Evolutionary conservation across 352 stramenopile genomes (phyloP).

Genomic region (Pythium brachiatum): DNA sequence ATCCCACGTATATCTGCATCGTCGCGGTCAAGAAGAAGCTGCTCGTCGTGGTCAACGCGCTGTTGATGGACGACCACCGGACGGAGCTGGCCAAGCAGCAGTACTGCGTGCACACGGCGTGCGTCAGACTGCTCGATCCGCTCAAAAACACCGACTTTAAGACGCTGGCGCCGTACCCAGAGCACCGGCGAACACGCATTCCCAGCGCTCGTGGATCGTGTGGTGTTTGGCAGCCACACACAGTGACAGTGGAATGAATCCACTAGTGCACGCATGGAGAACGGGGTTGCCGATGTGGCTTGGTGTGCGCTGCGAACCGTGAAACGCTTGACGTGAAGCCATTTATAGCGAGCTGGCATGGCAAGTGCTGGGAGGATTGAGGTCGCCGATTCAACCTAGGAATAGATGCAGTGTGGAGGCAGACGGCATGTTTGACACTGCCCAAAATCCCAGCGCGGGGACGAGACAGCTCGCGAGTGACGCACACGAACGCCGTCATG

Average conservation of each 20-base stretch:
- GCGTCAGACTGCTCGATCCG: slow-evolving; percentile 31
- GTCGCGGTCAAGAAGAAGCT: slow-evolving; percentile 78
- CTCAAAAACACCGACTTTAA: slow-evolving; percentile 42
- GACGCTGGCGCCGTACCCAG: slow-evolving; percentile 49
- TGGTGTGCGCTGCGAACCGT: too few relatives aligned
- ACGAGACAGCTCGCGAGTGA: too few relatives aligned
- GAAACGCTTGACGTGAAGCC: too few relatives aligned
- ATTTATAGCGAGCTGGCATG: too few relatives aligned
- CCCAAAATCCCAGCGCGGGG: too few relatives aligned
- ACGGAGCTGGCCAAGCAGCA: slow-evolving; percentile 87
- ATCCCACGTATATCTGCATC: too few relatives aligned
- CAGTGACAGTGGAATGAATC: neutral
- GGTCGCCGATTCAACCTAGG: too few relatives aligned
- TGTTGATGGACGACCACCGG: slow-evolving; percentile 98
- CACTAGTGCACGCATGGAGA: neutral
- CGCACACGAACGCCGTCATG: neutral
- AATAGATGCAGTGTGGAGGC: too few relatives aligned
- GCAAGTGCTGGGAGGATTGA: too few relatives aligned
- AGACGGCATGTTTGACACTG: too few relatives aligned
- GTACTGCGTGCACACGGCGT: slow-evolving; percentile 59
- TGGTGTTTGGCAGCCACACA: slow-evolving; percentile 29
- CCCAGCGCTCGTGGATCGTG: slow-evolving; percentile 55
- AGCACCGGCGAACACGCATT: slow-evolving; percentile 62
- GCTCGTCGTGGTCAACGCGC: slow-evolving; percentile 93
- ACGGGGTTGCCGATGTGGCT: neutral